Base-by-base conservation (phyloP, 2,329 filamentous ascomycete species). In the Colletotrichum brevisporum region DNA sequence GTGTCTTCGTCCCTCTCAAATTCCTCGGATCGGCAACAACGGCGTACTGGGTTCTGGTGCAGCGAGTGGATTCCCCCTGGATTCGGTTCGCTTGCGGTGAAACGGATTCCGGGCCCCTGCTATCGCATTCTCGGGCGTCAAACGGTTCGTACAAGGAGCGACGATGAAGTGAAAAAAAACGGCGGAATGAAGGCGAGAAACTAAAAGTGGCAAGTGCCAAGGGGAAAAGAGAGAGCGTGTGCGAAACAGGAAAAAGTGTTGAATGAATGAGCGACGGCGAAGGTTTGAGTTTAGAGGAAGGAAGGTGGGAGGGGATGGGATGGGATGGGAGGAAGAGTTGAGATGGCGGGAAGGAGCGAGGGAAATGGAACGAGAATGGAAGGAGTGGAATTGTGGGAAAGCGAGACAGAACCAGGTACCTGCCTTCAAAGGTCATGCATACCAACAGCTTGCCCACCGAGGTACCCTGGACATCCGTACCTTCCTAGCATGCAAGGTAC, bases 1-100 rank as follows among this genome's bases (percentile, higher is more conserved):
- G 13, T 55, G 15, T 26, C n/a, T 21, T 51, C 16, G 31, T 65
- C 54, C 51, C 50, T 21, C 48, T 27, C 52, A 31, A 65, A 55
- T 51, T 59, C 27, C 31, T 69, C 27, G n/a, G 55, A 39, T 27
- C 62, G 15, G 48, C 41, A 36, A 24, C 48, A 48, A 27, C 18
- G 54, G 55, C 24, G 62, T 26, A 26, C 62, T 52, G 62, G 62
- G 45, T 18, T 51, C 31, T 61, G 51, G 48, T 53, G 31, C 51
- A 69, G 51, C 43, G 62, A 66, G 62, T 69, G 62, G 62, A 66
- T 68, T 66, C 48, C 54, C 66, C 55, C 62, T 64, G 62, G 63
- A 48, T 47, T 69, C 66, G 66, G 18, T 69, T 66, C 66, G 66
- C 18, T 69, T 66, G 51, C 21, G 62, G 58, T 66, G 45, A 66